Conservation (phyloP, 2,329 filamentous ascomycete genomes). For the Aspergillus nomiae region DNA sequence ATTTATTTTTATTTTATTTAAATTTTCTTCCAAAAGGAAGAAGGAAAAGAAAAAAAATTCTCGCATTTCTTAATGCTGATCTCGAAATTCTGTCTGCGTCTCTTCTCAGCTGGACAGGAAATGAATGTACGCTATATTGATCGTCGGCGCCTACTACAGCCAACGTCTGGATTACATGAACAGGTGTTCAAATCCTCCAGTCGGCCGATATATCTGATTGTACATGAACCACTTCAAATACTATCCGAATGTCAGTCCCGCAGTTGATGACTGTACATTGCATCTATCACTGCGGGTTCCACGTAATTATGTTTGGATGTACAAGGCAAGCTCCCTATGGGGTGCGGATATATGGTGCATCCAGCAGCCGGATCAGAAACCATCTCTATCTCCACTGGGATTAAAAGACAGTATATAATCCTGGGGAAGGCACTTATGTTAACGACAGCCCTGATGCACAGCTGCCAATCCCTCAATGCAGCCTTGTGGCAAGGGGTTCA, state of each 20-base stretch:
- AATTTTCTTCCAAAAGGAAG: background rate
- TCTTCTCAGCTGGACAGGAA: background rate
- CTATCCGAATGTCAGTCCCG: background rate
- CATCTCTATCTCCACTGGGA: background rate
- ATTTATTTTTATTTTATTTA: background rate
- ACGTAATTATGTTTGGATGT: background rate
- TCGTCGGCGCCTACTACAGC: conserved; percentile 1
- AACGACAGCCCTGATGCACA: background rate
- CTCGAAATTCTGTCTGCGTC: background rate
- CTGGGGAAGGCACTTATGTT: background rate
- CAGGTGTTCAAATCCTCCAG: conserved; percentile 4
- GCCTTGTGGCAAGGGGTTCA: background rate
- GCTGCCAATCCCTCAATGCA: background rate
- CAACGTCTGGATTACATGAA: conserved; percentile 8
- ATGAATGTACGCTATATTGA: background rate
- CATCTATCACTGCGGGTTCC: background rate
- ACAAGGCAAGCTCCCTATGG: background rate
- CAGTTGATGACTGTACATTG: background rate
- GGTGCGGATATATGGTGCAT: background rate
- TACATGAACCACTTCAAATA: background rate
- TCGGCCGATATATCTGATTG: background rate
- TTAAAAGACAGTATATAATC: background rate
- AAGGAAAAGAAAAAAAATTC: background rate
- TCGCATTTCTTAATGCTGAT: background rate
- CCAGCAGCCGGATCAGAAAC: background rate